Percentiles rank a stretch among this genome's conserved stretches.
Evolutionary conservation across 768 basidiomycete genomes (phyloP).

Genomic region (Coprinellus micaceus): DNA sequence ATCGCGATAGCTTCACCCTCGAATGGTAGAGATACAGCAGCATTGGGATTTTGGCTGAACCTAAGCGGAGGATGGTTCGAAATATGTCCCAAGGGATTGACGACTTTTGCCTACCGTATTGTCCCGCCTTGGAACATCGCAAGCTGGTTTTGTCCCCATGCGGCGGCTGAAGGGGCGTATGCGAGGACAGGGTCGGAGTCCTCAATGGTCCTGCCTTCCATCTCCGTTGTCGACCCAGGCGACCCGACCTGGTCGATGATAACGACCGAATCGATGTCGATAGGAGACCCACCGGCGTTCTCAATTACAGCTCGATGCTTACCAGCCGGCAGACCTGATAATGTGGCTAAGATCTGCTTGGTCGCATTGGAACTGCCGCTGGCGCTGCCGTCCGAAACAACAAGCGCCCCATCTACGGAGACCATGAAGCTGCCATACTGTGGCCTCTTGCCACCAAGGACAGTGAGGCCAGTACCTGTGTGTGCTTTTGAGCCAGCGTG

Average conservation of each 20-base stretch:
- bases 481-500: neutral
- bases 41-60: constrained; percentile 35
- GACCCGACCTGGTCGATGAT: constrained; percentile 38
- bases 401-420: constrained; percentile 39
- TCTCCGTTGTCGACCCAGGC: constrained; percentile 31
- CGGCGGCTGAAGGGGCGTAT: constrained; percentile 34
- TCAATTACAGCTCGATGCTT: constrained; percentile 46
- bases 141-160: constrained; percentile 32
- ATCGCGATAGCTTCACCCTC: constrained; percentile 51
- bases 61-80: constrained; percentile 24
- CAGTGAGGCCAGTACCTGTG: constrained; percentile 47
- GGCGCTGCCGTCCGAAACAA: constrained; percentile 32
- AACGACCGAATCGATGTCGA: constrained; percentile 51
- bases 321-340: constrained; percentile 40
- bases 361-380: constrained; percentile 22
- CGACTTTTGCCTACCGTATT: constrained; percentile 36
- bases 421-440: constrained; percentile 46
- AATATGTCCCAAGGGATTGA: neutral
- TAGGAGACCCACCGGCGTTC: constrained; percentile 36
- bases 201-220: constrained; percentile 33
- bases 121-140: constrained; percentile 33
- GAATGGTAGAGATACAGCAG: constrained; percentile 43
- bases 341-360: constrained; percentile 41
- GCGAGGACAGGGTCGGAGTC: constrained; percentile 36
- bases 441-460: constrained; percentile 45